Percentiles rank a stretch among this genome's conserved stretches.
phyloP scores from a whole-genome alignment of 139 green algal genomes.

The Micractinium sp. region DNA sequence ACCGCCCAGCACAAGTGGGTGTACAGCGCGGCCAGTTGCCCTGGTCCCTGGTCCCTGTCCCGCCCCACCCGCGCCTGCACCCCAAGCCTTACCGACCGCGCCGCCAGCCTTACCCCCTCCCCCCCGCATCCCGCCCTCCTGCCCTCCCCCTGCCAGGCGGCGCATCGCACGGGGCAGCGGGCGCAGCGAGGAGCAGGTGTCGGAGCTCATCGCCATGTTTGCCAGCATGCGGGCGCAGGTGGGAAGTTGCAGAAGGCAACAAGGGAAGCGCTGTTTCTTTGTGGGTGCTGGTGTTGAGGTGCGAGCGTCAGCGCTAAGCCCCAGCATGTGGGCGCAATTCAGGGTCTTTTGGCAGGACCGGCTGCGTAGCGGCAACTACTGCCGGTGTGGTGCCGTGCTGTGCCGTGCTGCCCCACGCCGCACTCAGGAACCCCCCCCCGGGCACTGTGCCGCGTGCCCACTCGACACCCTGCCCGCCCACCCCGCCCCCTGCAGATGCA shows the following conservation, averaged over 20 bases:
- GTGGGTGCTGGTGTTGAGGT: not conserved
- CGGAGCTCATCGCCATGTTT: conserved; percentile 83
- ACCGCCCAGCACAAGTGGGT: too few relatives aligned
- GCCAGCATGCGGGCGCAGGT: conserved; percentile 77
- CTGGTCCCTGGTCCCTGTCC: not conserved
- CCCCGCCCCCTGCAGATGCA: conserved; percentile 52
- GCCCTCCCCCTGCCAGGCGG: conserved; percentile 15
- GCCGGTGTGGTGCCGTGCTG: too few relatives aligned
- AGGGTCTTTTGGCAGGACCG: too few relatives aligned
- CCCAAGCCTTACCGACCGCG: not conserved
- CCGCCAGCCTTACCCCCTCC: not conserved
- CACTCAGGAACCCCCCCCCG: too few relatives aligned
- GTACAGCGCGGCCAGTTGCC: not conserved
- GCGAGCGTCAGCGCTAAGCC: conserved; percentile 5
- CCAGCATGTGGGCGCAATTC: not conserved
- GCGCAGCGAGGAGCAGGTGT: conserved; percentile 71
- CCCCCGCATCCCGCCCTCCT: not conserved
- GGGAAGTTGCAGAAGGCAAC: not conserved
- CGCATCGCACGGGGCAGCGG: conserved; percentile 64
- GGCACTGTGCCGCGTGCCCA: too few relatives aligned
- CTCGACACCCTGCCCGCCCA: not conserved
- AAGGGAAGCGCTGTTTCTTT: too few relatives aligned
- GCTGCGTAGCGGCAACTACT: too few relatives aligned
- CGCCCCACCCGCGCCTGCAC: not conserved
- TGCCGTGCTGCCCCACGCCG: too few relatives aligned